These are phyloP conservation scores for Pistacia atlantica DNA, from an alignment of 345 rosid species.

Conservation along the genomic window DNA sequence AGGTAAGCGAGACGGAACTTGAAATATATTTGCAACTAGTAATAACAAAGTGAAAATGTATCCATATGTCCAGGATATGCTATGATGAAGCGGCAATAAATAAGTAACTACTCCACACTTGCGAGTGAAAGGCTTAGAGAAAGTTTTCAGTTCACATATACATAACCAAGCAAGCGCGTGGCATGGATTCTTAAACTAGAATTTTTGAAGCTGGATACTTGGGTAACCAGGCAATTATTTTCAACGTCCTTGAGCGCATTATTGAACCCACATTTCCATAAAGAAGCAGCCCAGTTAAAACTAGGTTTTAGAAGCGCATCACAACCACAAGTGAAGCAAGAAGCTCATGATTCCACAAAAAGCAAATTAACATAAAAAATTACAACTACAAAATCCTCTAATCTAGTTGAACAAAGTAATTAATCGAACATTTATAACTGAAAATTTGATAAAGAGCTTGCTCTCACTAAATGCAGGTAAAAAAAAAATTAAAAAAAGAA, in stretches of 20 bases:
- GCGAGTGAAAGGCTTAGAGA: neutral
- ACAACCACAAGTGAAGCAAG: neutral
- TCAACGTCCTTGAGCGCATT: neutral
- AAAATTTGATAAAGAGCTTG: too few species aligned
- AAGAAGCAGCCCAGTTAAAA: too few species aligned
- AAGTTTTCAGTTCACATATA: neutral
- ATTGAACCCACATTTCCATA: too few species aligned
- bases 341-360: neutral
- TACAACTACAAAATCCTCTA: too few species aligned
- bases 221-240: neutral
- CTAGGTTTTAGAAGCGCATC: too few species aligned
- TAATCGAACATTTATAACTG: too few species aligned
- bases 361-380: too few species aligned
- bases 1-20: neutral
- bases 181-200: neutral
- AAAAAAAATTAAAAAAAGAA: neutral
- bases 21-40: neutral
- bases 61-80: neutral
- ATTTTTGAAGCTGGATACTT: neutral
- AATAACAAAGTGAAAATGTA: neutral
- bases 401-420: too few species aligned
- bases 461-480: too few species aligned
- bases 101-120: neutral
- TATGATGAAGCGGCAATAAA: too few species aligned
- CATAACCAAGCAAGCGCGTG: slow-evolving; percentile 1